Evolutionary conservation across 441 rosid genomes (phyloP).

Genomic region (Pelargonium cotyledonis): DNA sequence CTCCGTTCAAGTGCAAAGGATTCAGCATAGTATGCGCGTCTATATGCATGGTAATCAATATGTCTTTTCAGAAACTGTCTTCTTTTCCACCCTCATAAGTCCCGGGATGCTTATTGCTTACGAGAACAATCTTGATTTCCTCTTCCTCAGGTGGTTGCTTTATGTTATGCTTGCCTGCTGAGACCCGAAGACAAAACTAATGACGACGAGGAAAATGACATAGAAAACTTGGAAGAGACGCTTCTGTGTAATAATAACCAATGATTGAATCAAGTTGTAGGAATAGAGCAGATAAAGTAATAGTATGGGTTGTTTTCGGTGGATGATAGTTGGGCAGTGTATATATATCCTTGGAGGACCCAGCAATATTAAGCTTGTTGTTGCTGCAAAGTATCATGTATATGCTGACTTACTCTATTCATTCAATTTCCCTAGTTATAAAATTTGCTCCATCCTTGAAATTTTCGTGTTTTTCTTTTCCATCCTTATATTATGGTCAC

Average conservation of each 20-base stretch:
- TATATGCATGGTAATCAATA: background rate
- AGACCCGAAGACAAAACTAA: slow-evolving; percentile 9
- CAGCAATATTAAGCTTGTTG: background rate
- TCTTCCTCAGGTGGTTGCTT: slow-evolving; percentile 19
- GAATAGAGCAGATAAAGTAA: no score
- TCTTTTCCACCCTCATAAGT: background rate
- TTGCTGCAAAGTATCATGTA: no score
- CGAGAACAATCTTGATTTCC: slow-evolving; percentile 6
- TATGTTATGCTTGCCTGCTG: slow-evolving; percentile 19
- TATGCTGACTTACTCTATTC: background rate
- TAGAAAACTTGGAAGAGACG: background rate
- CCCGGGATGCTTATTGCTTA: background rate
- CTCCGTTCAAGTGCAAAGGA: slow-evolving; percentile 29
- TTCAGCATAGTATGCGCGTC: slow-evolving; percentile 16
- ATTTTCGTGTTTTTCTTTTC: background rate
- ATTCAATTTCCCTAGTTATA: no score
- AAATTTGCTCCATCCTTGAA: background rate
- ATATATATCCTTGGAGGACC: background rate
- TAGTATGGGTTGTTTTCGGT: no score
- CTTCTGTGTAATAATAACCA: background rate
- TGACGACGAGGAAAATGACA: background rate
- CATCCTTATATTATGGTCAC: background rate
- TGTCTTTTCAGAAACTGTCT: background rate
- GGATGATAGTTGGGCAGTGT: background rate
- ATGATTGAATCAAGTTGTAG: background rate